Evolutionary conservation across 345 rosid species (phyloP).

Genomic region (Populus simonii): DNA sequence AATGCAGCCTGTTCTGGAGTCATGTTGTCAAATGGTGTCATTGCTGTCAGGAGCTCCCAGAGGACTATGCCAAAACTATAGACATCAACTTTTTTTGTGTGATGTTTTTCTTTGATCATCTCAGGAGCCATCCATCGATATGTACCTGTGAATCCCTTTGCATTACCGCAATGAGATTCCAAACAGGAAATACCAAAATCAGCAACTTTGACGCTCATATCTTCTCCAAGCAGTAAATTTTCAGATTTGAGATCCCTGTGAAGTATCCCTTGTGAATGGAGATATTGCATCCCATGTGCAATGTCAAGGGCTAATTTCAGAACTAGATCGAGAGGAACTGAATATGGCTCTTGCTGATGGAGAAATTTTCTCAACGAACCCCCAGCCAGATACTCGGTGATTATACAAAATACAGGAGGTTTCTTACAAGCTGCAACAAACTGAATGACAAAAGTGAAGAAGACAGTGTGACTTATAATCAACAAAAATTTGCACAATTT

Average conservation of each 20-base stretch:
- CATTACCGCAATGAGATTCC: constrained; percentile 62
- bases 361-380: constrained; percentile 55
- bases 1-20: constrained; percentile 83
- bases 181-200: constrained; percentile 77
- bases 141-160: constrained; percentile 72
- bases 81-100: constrained; percentile 76
- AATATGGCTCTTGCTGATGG: constrained; percentile 67
- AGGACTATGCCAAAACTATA: constrained; percentile 78
- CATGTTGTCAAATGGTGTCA: constrained; percentile 69
- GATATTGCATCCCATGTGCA: constrained; percentile 72
- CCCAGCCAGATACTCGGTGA: constrained; percentile 34
- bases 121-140: constrained; percentile 93
- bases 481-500: background rate
- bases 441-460: constrained; percentile 27
- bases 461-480: background rate
- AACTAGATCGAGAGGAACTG: constrained; percentile 55
- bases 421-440: constrained; percentile 39
- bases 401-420: constrained; percentile 33
- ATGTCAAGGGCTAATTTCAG: constrained; percentile 65
- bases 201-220: constrained; percentile 68
- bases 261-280: constrained; percentile 68
- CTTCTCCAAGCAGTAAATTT: constrained; percentile 62
- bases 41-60: constrained; percentile 75
- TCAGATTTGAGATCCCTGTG: constrained; percentile 82
- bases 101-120: constrained; percentile 71